Conservation (phyloP, 2,329 filamentous ascomycete genomes). For the Diplodia seriata region DNA sequence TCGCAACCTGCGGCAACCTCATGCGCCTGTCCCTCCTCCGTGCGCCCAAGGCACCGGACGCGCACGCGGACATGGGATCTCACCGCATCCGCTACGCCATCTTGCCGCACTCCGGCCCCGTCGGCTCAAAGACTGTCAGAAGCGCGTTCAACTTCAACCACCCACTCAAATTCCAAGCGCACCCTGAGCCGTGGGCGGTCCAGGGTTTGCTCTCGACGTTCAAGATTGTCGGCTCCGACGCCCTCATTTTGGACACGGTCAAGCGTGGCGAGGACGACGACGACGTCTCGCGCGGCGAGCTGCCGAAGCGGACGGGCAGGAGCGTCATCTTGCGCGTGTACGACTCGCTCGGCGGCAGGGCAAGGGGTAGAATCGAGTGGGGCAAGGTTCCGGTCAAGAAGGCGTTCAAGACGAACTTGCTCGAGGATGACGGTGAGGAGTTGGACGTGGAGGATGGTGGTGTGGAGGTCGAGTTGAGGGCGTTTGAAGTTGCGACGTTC, state of each 20-base stretch:
- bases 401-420: slow-evolving; percentile 81
- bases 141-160: slow-evolving; percentile 92
- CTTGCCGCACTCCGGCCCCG: slow-evolving; percentile 77
- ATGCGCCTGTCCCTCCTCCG: slow-evolving; percentile 90
- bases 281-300: slow-evolving; percentile 59
- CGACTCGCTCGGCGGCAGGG: slow-evolving; percentile 84
- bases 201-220: slow-evolving; percentile 61
- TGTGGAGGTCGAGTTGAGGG: slow-evolving; percentile 64
- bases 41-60: slow-evolving; percentile 90
- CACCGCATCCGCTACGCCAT: slow-evolving; percentile 91
- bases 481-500: slow-evolving; percentile 87
- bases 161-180: slow-evolving; percentile 67
- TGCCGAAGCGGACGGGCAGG: slow-evolving; percentile 64
- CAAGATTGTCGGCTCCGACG: slow-evolving; percentile 67
- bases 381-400: slow-evolving; percentile 72
- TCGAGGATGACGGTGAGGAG: slow-evolving; percentile 83
- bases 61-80: slow-evolving; percentile 86
- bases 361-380: slow-evolving; percentile 72
- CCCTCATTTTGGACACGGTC: slow-evolving; percentile 83
- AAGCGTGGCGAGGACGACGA: slow-evolving; percentile 76
- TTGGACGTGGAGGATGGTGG: slow-evolving; percentile 50
- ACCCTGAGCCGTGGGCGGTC: slow-evolving; percentile 40
- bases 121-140: slow-evolving; percentile 76
- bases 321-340: slow-evolving; percentile 87
- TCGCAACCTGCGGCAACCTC: slow-evolving; percentile 84